Conservation (phyloP, 164 flowering plant genomes). For the Vitis rotundifolia region DNA sequence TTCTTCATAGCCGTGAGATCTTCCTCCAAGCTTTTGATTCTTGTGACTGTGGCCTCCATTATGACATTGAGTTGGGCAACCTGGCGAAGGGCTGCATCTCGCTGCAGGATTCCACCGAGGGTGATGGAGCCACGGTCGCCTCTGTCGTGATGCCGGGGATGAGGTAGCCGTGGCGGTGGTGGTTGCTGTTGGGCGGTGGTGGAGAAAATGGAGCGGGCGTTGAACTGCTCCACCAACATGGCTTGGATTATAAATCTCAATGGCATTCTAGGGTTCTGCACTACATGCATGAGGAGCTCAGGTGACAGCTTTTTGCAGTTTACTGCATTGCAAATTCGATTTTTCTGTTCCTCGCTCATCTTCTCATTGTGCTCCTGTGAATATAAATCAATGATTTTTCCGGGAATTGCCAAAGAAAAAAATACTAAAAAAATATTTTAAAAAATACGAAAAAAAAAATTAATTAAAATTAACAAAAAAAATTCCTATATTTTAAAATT, state of each 20-base stretch:
- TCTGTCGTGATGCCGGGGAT: neutral
- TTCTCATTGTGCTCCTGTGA: constrained; percentile 45
- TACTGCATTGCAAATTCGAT: constrained; percentile 46
- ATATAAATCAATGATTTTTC: too few species aligned
- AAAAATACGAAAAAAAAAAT: neutral
- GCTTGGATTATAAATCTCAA: constrained; percentile 75
- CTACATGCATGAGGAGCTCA: constrained; percentile 54
- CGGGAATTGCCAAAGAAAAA: too few species aligned
- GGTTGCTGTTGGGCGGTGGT: constrained; percentile 12
- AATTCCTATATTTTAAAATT: too few species aligned
- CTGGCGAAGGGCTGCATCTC: constrained; percentile 66
- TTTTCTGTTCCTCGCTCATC: constrained; percentile 60
- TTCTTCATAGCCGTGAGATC: constrained; percentile 65
- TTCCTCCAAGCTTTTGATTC: constrained; percentile 60
- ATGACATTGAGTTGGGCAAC: constrained; percentile 52
- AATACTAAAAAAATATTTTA: too few species aligned
- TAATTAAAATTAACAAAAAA: neutral
- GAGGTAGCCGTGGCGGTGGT: constrained; percentile 1
- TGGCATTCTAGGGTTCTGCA: constrained; percentile 83
- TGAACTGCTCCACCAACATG: constrained; percentile 77
- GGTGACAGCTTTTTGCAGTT: constrained; percentile 76
- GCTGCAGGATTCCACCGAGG: constrained; percentile 67
- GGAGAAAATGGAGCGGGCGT: constrained; percentile 54
- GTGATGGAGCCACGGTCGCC: constrained; percentile 18
- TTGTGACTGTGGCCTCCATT: constrained; percentile 57